Percentiles rank a stretch among this genome's conserved stretches.
Evolutionary conservation across 306 rosid species (phyloP).

Genomic region (Gynostemma pentaphyllum): DNA sequence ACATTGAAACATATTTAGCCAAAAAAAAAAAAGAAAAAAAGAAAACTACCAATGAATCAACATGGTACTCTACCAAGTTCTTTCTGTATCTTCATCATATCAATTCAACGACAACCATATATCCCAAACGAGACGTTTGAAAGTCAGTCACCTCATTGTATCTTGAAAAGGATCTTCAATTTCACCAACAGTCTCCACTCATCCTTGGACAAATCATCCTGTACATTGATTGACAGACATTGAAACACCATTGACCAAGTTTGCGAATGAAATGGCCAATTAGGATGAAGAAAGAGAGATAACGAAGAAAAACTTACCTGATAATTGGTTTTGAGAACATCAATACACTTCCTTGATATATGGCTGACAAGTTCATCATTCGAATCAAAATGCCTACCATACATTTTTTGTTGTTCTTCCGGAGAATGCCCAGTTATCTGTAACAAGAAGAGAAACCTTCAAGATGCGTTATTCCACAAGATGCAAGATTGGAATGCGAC

Average conservation of each 20-base stretch:
- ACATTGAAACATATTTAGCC: too few relatives aligned
- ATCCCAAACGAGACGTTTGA: background rate
- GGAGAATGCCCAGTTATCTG: slow-evolving; percentile 68
- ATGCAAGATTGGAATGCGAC: background rate
- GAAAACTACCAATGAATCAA: too few relatives aligned
- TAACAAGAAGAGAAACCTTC: slow-evolving; percentile 16
- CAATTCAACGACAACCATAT: background rate
- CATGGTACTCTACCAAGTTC: background rate
- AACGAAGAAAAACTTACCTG: slow-evolving; percentile 54
- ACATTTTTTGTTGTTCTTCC: slow-evolving; percentile 95
- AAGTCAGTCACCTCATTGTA: slow-evolving; percentile 32
- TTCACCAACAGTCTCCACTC: slow-evolving; percentile 83
- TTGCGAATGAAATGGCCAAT: background rate
- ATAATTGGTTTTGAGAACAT: slow-evolving; percentile 64
- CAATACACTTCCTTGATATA: slow-evolving; percentile 77
- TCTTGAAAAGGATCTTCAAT: slow-evolving; percentile 71
- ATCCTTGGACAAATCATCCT: slow-evolving; percentile 63
- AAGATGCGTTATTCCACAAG: background rate
- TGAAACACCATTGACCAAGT: background rate
- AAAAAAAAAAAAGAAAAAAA: too few relatives aligned
- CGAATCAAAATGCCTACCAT: slow-evolving; percentile 85
- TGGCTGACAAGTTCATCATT: slow-evolving; percentile 94
- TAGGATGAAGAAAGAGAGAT: background rate
- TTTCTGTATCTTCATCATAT: background rate
- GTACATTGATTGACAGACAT: background rate